phyloP scores from a whole-genome alignment of 1,284 basidiomycete species.

The Malassezia arunalokei region DNA sequence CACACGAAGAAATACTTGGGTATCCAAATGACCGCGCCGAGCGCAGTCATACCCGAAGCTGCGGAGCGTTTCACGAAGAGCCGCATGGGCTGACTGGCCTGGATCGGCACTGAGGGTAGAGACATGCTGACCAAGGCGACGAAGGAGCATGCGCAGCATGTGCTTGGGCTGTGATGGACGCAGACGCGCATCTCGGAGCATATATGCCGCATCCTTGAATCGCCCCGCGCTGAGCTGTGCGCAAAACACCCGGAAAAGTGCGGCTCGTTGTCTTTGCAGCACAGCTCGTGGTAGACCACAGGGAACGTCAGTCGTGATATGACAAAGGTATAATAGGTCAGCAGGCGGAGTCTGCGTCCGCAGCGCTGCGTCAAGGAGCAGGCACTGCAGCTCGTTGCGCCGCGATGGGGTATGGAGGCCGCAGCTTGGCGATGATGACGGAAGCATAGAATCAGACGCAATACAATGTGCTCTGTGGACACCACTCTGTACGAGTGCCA shows the following conservation, averaged over 20 bases:
- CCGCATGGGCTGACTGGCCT: conserved; percentile 8
- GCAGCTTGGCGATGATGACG: too few species aligned
- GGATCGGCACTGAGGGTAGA: not conserved
- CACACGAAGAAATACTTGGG: conserved; percentile 12
- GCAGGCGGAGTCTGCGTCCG: conserved; percentile 2
- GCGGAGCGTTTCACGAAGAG: conserved; percentile 10
- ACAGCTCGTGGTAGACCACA: not conserved
- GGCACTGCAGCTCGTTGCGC: conserved; percentile 9
- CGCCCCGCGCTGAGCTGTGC: conserved; percentile 12
- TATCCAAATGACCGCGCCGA: not conserved
- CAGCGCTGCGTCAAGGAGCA: not conserved
- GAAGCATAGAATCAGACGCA: not conserved
- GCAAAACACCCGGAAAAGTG: conserved; percentile 14
- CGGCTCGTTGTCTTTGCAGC: conserved; percentile 15
- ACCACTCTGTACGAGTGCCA: not conserved
- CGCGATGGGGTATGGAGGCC: not conserved
- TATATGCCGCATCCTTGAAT: conserved; percentile 14
- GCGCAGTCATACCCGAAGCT: conserved; percentile 1
- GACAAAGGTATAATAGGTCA: conserved; percentile 15
- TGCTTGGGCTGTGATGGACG: conserved; percentile 22
- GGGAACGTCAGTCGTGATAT: conserved; percentile 2
- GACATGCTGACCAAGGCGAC: not conserved
- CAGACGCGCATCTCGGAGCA: conserved; percentile 17
- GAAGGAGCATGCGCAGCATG: conserved; percentile 18
- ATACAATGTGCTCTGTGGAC: not conserved